Conservation (phyloP, 2,329 filamentous ascomycete species). For the Pestalotiopsis sp. region DNA sequence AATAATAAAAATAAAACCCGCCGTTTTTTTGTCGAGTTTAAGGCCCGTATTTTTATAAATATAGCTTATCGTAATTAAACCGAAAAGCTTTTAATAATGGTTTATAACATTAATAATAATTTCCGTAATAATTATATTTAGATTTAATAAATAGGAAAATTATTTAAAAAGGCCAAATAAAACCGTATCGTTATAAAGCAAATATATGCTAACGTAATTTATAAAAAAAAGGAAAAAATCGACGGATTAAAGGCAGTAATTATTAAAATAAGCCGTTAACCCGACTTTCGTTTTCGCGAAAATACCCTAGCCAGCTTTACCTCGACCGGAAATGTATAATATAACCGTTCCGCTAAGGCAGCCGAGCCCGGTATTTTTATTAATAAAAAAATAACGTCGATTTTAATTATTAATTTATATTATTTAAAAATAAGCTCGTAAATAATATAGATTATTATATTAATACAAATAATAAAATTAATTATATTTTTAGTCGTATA, state of each 20-base stretch:
- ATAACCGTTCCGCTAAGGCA: not conserved
- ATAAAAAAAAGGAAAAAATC: not conserved
- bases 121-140: not conserved
- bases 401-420: not conserved
- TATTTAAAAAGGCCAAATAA: constrained; percentile 10
- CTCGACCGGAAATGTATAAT: not conserved
- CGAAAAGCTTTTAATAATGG: not conserved
- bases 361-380: not conserved
- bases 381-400: not conserved
- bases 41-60: not conserved
- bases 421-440: not conserved
- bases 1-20: not conserved
- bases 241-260: not conserved
- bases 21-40: not conserved
- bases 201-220: not conserved
- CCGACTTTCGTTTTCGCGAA: not conserved
- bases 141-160: not conserved
- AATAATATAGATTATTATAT: not conserved
- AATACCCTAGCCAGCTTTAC: not conserved
- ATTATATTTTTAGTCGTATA: not conserved
- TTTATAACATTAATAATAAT: not conserved
- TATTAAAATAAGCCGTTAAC: not conserved
- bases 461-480: not conserved
- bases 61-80: not conserved
- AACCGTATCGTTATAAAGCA: not conserved